These are phyloP conservation scores for Yamadazyma philogaea DNA, from an alignment of 805 yeast species.

Conservation along the genomic window DNA sequence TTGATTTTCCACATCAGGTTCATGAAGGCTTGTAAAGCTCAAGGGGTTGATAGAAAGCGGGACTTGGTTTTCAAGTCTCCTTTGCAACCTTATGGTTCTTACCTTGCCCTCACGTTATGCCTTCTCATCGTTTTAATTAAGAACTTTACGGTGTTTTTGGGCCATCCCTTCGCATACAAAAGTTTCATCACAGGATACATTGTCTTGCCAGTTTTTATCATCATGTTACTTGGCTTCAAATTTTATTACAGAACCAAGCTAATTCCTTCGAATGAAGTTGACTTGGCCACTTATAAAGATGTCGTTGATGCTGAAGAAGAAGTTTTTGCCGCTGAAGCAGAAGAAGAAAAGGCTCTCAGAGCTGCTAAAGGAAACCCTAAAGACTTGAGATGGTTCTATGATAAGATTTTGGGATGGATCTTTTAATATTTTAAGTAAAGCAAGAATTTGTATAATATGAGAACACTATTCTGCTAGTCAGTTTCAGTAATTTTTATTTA, in stretches of 20 bases:
- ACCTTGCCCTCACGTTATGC: conserved; percentile 54
- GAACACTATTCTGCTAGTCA: too few relatives aligned
- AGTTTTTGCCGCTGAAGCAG: conserved; percentile 31
- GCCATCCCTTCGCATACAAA: conserved; percentile 53
- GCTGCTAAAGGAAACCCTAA: conserved; percentile 43
- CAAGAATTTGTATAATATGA: conserved; percentile 7
- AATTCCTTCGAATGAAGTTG: conserved; percentile 55
- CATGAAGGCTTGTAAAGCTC: conserved; percentile 61
- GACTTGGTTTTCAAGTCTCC: conserved; percentile 63
- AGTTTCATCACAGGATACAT: conserved; percentile 76
- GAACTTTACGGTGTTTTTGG: conserved; percentile 70
- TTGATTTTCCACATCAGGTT: conserved; percentile 65
- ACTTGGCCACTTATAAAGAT: conserved; percentile 54
- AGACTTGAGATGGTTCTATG: conserved; percentile 47
- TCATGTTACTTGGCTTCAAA: conserved; percentile 59
- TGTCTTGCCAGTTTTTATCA: conserved; percentile 62
- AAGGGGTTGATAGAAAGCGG: conserved; percentile 53
- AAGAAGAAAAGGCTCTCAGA: conserved; percentile 32
- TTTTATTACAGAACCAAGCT: conserved; percentile 48
- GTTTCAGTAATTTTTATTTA: too few relatives aligned
- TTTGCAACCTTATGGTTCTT: conserved; percentile 66
- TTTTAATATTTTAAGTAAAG: too few relatives aligned
- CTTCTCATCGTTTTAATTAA: conserved; percentile 57
- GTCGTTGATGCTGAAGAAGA: conserved; percentile 54
- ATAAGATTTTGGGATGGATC: conserved; percentile 47